phyloP scores from a whole-genome alignment of 768 basidiomycete genomes.

The Leccinum uliginosum region DNA sequence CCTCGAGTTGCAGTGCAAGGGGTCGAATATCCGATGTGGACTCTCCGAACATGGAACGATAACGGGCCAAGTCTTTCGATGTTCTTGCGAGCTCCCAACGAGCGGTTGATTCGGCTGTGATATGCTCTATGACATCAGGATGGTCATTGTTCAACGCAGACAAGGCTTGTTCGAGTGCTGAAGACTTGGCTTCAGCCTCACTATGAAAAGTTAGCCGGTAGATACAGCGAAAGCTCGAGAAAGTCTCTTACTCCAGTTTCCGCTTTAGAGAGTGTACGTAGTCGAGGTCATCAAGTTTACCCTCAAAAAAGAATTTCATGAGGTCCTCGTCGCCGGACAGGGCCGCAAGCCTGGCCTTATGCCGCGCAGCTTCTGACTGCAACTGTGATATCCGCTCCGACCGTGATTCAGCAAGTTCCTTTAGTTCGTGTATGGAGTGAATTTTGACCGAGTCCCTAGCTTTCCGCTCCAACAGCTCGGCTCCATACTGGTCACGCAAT shows the following conservation, averaged over 20 bases:
- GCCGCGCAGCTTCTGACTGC: conserved; percentile 65
- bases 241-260: conserved; percentile 48
- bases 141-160: conserved; percentile 40
- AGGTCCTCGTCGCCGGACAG: conserved; percentile 66
- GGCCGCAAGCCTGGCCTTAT: conserved; percentile 76
- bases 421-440: conserved; percentile 59
- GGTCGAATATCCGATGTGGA: conserved; percentile 45
- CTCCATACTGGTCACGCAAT: conserved; percentile 60
- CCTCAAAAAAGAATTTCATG: conserved; percentile 62
- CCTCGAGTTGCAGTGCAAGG: conserved; percentile 52
- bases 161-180: conserved; percentile 51
- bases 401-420: conserved; percentile 60
- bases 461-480: conserved; percentile 67
- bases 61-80: conserved; percentile 51
- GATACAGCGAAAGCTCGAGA: not conserved
- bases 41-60: conserved; percentile 62
- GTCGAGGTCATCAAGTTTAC: conserved; percentile 45
- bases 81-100: conserved; percentile 44
- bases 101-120: conserved; percentile 47
- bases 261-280: conserved; percentile 52
- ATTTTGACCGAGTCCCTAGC: conserved; percentile 57
- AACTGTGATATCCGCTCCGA: conserved; percentile 70
- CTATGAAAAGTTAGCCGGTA: conserved; percentile 34
- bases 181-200: conserved; percentile 45
- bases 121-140: conserved; percentile 49